Conservation (phyloP, 208 protist species). For the Entamoeba moshkovskii region DNA sequence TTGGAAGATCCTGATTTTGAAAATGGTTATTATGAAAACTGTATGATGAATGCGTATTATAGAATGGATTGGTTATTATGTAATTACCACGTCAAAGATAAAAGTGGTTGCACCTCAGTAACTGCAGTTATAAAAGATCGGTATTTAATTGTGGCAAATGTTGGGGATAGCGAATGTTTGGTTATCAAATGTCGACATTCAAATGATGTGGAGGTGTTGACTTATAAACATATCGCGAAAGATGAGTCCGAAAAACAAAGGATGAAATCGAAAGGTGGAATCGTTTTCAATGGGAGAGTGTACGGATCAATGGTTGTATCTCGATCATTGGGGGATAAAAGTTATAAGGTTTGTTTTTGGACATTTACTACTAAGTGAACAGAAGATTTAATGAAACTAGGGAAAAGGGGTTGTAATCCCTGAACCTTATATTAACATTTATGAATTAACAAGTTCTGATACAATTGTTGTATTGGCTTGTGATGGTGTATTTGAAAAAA, state of each 20-base stretch:
- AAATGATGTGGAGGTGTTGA: not conserved
- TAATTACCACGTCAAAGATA: not conserved
- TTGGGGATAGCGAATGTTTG: not conserved
- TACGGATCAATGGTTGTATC: not conserved
- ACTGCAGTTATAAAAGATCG: not conserved
- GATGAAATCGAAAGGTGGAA: not conserved
- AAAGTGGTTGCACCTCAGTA: not conserved
- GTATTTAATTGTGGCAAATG: not conserved
- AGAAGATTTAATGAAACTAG: not conserved
- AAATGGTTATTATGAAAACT: not conserved
- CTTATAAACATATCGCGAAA: not conserved
- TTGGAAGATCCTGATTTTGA: not conserved
- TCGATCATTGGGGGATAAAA: not conserved
- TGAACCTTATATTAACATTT: not conserved
- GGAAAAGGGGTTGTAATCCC: not conserved
- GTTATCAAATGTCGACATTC: not conserved
- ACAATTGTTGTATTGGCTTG: not conserved
- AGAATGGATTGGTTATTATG: not conserved
- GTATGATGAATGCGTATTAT: not conserved
- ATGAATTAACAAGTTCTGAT: not conserved
- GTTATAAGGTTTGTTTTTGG: not conserved
- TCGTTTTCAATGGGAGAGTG: not conserved
- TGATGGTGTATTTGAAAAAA: not conserved
- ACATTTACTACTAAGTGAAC: not conserved
- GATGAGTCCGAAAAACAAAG: not conserved